Evolutionary conservation across 108 stramenopile species (phyloP), one percentile per base, ranked within the genome.

Genomic region (Aurantiochytrium sp.): DNA sequence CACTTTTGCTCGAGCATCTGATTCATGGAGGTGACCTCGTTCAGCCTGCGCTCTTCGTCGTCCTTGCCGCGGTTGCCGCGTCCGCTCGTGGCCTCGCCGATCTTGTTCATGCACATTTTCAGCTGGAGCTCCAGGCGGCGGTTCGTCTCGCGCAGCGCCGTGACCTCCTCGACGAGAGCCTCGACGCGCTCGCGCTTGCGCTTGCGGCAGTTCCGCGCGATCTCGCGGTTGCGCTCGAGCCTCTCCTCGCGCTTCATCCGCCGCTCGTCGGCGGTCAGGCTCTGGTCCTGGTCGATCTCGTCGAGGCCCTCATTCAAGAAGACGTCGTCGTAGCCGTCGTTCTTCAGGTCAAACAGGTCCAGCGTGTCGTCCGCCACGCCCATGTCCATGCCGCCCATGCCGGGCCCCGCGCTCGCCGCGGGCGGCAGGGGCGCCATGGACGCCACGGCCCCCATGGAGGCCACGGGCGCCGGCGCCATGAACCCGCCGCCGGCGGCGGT

Each of bases 1-100:
- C 73, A 81, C 73, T 81, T 81, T 24, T 81, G 73, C 73, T 81
- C 73, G 45, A 81, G 73, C 73, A 81, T 81, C 73, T 81, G 73
- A 12, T 48, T 48, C 73, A 81, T 81, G 17, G 73, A 81, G n/a
- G n/a, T 41, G 42, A 81, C 73, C 45, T 81, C 73, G 42, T 48
- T 41, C 73, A 48, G 42, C 2, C 73, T 6, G 39, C 73, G 39
- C 45, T 81, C 73, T 24, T 81, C 73, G 24, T 81, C 73, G 45
- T 39, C 73, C 30, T 81, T 81, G 12, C 73, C 73, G 27, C 73
- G 39, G 24, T 81, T 81, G 6, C 73, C 73, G 2, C 73, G 73
- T 48, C 73, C 73, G 73, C 73, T 81, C 45, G 73, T 81, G 45
- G 73, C 73, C 45, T 81, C 45, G 42, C 73, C 73, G 45, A 81